Percentiles rank a stretch among this genome's conserved stretches.
These are phyloP conservation scores for Phallus indusiatus DNA, from an alignment of 768 basidiomycete genomes.

Conservation along the genomic window DNA sequence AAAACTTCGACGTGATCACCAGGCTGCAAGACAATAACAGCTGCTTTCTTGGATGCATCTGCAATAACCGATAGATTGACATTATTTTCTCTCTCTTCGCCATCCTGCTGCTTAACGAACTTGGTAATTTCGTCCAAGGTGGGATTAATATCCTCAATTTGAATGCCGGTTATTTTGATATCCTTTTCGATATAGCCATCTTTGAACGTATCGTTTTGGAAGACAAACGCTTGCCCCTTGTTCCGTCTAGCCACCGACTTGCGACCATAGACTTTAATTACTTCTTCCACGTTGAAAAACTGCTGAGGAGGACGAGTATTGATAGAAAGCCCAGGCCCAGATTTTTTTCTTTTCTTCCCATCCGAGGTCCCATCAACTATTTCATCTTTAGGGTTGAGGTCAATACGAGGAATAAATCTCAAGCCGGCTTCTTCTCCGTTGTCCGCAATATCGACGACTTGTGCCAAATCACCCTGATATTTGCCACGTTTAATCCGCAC, in stretches of 20 bases:
- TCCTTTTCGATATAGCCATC: constrained; percentile 97
- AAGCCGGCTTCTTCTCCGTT: constrained; percentile 88
- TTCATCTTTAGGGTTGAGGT: constrained; percentile 85
- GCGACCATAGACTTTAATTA: constrained; percentile 74
- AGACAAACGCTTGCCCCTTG: constrained; percentile 57
- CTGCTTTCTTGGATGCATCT: constrained; percentile 83
- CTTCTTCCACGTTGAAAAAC: constrained; percentile 91
- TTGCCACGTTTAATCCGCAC: constrained; percentile 91
- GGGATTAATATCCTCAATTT: constrained; percentile 84
- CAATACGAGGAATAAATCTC: constrained; percentile 95
- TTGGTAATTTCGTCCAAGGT: constrained; percentile 94
- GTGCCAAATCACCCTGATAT: constrained; percentile 90
- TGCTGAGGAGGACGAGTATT: constrained; percentile 82
- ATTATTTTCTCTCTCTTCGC: constrained; percentile 51
- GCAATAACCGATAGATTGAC: constrained; percentile 88
- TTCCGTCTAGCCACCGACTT: constrained; percentile 68
- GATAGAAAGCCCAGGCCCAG: constrained; percentile 30
- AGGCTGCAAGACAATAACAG: constrained; percentile 91
- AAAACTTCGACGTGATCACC: constrained; percentile 97
- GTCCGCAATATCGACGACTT: constrained; percentile 89
- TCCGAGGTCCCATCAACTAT: constrained; percentile 30
- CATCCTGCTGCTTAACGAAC: constrained; percentile 72
- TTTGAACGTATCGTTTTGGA: constrained; percentile 88
- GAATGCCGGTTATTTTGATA: constrained; percentile 69
- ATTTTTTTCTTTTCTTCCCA: constrained; percentile 74